phyloP scores from a whole-genome alignment of 768 basidiomycete species.

The Mrakia frigida region DNA sequence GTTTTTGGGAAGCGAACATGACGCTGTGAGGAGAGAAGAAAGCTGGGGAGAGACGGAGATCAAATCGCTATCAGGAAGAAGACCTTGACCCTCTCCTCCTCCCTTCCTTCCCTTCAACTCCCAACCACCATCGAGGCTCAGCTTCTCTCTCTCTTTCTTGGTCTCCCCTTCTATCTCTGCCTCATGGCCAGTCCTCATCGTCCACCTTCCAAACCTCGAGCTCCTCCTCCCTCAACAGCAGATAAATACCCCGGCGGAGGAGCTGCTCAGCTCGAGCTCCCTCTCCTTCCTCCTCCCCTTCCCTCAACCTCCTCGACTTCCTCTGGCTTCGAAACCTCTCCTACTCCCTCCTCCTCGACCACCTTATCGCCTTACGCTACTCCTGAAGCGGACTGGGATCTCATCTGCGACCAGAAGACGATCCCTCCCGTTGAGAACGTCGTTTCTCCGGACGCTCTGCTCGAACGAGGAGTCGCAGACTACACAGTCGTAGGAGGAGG shows the following conservation, averaged over 20 bases:
- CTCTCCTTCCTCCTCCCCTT: conserved; percentile 1
- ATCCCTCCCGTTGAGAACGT: conserved; percentile 21
- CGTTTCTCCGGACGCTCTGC: conserved; percentile 42
- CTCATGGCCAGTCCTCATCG: neutral
- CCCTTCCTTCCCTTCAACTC: neutral
- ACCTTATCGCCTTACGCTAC: neutral
- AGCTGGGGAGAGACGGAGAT: no score
- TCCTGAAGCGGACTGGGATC: conserved; percentile 9
- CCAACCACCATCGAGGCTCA: neutral
- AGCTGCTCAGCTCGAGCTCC: neutral
- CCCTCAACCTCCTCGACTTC: neutral
- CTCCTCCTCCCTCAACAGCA: conserved; percentile 17
- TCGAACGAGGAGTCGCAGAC: conserved; percentile 44
- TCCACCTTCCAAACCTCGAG: neutral
- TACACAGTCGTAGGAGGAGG: conserved; percentile 42
- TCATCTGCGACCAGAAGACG: conserved; percentile 4
- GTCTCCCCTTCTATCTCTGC: neutral
- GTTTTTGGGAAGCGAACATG: no score
- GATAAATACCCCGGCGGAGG: conserved; percentile 21
- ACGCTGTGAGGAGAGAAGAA: no score
- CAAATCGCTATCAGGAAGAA: no score
- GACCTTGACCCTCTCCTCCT: no score
- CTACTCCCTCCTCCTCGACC: neutral
- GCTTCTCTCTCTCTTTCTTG: neutral
- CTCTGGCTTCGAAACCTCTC: neutral